A percentile compares a stretch with the other conserved stretches of the same genome.
Evolutionary conservation across 2,329 filamentous ascomycete species (phyloP).

Genomic region (Ophiobolus disseminans): DNA sequence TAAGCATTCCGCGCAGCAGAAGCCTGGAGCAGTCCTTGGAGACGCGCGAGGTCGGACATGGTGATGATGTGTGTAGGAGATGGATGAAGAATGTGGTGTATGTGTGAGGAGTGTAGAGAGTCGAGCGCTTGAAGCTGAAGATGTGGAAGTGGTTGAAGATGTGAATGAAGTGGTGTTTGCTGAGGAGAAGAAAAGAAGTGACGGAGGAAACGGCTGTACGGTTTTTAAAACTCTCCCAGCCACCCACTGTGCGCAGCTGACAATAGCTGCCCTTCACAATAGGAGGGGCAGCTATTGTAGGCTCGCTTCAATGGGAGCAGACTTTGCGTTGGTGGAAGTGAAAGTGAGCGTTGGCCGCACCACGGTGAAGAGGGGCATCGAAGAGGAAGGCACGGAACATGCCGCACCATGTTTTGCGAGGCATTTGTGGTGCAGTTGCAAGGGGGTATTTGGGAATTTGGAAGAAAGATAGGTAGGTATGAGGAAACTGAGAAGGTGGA

Average conservation of each 20-base stretch:
- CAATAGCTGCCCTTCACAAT: conserved; percentile 7
- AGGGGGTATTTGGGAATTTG: too few species aligned
- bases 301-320: conserved; percentile 7
- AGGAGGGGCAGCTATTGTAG: conserved; percentile 10
- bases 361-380: conserved; percentile 2
- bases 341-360: conserved; percentile 12
- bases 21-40: conserved; percentile 32
- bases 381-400: conserved; percentile 11
- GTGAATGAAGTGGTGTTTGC: background rate
- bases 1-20: conserved; percentile 30
- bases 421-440: too few species aligned
- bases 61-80: conserved; percentile 4
- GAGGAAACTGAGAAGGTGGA: too few species aligned
- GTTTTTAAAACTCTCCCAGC: background rate
- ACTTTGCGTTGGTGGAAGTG: conserved; percentile 21
- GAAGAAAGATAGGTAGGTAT: too few species aligned
- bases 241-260: background rate
- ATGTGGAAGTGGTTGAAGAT: conserved; percentile 2
- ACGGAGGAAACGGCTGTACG: background rate
- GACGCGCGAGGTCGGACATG: conserved; percentile 32
- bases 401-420: too few species aligned
- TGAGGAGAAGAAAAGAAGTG: conserved; percentile 1
- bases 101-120: background rate
- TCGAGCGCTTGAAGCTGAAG: conserved; percentile 2
- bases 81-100: background rate